Conservation (phyloP, 1,284 basidiomycete species). For the Boletus sp. region DNA sequence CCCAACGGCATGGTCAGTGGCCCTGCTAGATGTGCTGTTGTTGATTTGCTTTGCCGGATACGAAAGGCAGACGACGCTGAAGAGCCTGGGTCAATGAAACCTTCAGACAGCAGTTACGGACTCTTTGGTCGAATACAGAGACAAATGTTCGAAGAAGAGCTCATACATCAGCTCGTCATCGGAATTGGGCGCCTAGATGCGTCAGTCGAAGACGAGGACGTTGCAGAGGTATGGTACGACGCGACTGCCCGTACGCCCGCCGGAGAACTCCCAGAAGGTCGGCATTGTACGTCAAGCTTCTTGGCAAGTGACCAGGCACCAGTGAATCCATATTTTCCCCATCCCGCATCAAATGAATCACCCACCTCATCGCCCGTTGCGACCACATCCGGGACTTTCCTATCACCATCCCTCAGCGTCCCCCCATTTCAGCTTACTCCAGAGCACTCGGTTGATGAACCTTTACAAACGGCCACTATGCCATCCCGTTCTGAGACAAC, state of each 20-base stretch:
- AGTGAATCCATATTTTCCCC: constrained; percentile 36
- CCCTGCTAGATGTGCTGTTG: constrained; percentile 72
- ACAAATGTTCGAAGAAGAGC: constrained; percentile 70
- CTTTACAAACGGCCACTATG: constrained; percentile 10
- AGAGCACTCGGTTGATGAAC: constrained; percentile 18
- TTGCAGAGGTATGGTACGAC: constrained; percentile 31
- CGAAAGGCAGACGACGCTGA: constrained; percentile 46
- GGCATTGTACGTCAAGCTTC: constrained; percentile 13
- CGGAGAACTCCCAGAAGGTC: constrained; percentile 24
- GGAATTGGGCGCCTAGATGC: constrained; percentile 81
- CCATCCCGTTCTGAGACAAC: constrained; percentile 21
- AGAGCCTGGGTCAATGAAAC: constrained; percentile 25
- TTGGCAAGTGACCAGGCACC: constrained; percentile 10
- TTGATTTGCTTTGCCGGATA: constrained; percentile 70
- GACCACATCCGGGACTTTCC: constrained; percentile 12
- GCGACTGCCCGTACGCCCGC: constrained; percentile 33
- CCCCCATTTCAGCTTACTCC: constrained; percentile 21
- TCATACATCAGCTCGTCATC: constrained; percentile 80
- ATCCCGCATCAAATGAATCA: constrained; percentile 21
- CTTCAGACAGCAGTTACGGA: constrained; percentile 32
- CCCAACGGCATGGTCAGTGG: constrained; percentile 72
- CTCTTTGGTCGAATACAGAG: constrained; percentile 57
- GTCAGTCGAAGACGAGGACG: constrained; percentile 34
- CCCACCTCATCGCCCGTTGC: constrained; percentile 17
- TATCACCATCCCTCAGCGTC: constrained; percentile 15